Percentiles rank a stretch among this genome's conserved stretches.
Evolutionary conservation across 306 rosid species (phyloP).

Genomic region (Elaeagnus macrophylla): DNA sequence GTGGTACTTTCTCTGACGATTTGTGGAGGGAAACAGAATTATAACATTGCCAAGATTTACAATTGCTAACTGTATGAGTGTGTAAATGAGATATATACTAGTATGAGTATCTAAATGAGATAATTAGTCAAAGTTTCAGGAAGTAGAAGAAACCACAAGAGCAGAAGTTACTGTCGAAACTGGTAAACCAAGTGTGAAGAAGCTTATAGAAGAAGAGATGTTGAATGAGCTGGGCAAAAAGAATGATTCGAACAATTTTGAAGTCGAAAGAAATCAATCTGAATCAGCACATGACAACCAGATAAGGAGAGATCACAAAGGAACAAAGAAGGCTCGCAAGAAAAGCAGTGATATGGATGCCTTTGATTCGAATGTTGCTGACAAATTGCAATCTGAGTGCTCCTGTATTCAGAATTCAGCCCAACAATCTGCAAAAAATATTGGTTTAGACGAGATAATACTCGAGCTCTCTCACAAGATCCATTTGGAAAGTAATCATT

Average conservation of each 20-base stretch:
- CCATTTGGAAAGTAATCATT: constrained; percentile 33
- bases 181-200: constrained; percentile 82
- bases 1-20: neutral
- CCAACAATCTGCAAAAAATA: constrained; percentile 36
- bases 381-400: constrained; percentile 30
- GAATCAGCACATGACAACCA: constrained; percentile 31
- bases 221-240: constrained; percentile 40
- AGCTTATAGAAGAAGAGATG: constrained; percentile 95
- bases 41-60: too few species aligned
- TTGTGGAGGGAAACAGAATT: neutral
- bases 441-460: constrained; percentile 56
- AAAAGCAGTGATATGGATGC: constrained; percentile 51
- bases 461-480: constrained; percentile 53
- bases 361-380: constrained; percentile 31
- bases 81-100: constrained; percentile 12
- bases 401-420: constrained; percentile 35
- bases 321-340: constrained; percentile 41
- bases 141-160: constrained; percentile 28
- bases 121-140: constrained; percentile 42
- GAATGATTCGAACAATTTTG: constrained; percentile 25
- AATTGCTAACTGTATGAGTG: constrained; percentile 7
- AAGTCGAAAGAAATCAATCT: constrained; percentile 31
- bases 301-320: constrained; percentile 33
- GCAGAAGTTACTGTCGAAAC: constrained; percentile 20
- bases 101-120: constrained; percentile 15